Percentiles rank a stretch among this genome's conserved stretches.
These are phyloP conservation scores for Lachancea cidri DNA, from an alignment of 805 yeast genomes.

Conservation along the genomic window DNA sequence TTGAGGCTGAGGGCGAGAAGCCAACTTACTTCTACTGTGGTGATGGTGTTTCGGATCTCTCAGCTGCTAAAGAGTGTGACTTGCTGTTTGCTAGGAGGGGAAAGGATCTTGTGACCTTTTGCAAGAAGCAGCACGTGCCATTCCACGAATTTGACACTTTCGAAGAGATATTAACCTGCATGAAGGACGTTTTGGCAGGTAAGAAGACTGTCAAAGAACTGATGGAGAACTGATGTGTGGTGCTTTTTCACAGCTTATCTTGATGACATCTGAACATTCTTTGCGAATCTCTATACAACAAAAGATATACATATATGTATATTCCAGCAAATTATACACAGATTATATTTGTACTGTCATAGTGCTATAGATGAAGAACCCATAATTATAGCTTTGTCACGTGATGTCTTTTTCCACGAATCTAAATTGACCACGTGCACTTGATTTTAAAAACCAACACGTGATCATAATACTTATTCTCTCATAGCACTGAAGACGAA, in stretches of 20 bases:
- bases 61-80: constrained; percentile 94
- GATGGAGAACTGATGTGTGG: constrained; percentile 25
- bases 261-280: no score
- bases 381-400: no score
- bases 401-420: no score
- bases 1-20: constrained; percentile 33
- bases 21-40: constrained; percentile 90
- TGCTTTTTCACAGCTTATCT: no score
- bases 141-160: constrained; percentile 69
- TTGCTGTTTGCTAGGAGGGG: constrained; percentile 91
- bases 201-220: constrained; percentile 28
- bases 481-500: no score
- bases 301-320: no score
- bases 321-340: no score
- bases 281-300: background rate
- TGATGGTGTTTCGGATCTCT: constrained; percentile 93
- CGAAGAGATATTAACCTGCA: constrained; percentile 61
- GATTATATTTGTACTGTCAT: no score
- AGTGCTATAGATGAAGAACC: no score
- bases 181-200: constrained; percentile 46
- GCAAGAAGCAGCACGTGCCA: constrained; percentile 74
- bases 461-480: no score
- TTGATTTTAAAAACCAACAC: no score
- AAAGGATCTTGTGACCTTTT: constrained; percentile 80
- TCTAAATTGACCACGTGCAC: no score